A percentile compares a stretch with the other conserved stretches of the same genome.
Conservation (phyloP, 805 yeast species). For the Saturnispora hagleri region DNA sequence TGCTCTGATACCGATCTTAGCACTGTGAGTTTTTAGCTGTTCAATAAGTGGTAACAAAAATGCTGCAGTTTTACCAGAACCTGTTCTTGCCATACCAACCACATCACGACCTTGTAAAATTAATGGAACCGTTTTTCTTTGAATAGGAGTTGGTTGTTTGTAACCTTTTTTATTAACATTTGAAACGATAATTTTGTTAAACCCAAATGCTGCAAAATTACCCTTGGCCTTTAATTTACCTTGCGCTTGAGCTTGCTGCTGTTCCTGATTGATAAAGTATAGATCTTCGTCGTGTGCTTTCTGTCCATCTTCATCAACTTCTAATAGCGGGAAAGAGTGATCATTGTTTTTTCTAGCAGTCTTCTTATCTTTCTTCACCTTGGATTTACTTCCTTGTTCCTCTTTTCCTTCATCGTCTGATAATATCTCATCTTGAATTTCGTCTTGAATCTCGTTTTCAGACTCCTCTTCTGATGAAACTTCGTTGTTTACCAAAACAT, state of each 20-base stretch:
- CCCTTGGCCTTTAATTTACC: conserved; percentile 55
- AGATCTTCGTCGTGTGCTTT: conserved; percentile 13
- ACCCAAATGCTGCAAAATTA: conserved; percentile 83
- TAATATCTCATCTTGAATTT: conserved; percentile 45
- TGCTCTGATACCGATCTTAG: conserved; percentile 84
- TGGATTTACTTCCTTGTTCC: conserved; percentile 12
- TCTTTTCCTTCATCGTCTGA: conserved; percentile 36
- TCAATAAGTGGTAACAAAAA: conserved; percentile 87
- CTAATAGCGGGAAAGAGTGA: conserved; percentile 31
- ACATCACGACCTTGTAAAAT: conserved; percentile 84
- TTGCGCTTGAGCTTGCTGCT: conserved; percentile 20
- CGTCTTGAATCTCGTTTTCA: conserved; percentile 11
- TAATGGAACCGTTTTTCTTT: conserved; percentile 88
- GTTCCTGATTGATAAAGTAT: conserved; percentile 13
- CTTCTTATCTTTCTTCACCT: conserved; percentile 11
- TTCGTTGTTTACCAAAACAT: conserved; percentile 42
- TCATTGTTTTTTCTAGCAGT: conserved; percentile 5
- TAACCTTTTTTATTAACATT: conserved; percentile 81
- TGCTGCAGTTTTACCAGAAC: conserved; percentile 98
- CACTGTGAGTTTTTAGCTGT: conserved; percentile 70
- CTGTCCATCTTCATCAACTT: conserved; percentile 32
- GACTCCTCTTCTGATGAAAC: conserved; percentile 12
- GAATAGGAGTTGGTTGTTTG: conserved; percentile 95
- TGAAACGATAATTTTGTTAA: conserved; percentile 57
- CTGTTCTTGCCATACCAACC: conserved; percentile 99